A percentile compares a stretch with the other conserved stretches of the same genome.
Conservation (phyloP, 1,139 yeast genomes). For the Saccharomyces pastorianus region DNA sequence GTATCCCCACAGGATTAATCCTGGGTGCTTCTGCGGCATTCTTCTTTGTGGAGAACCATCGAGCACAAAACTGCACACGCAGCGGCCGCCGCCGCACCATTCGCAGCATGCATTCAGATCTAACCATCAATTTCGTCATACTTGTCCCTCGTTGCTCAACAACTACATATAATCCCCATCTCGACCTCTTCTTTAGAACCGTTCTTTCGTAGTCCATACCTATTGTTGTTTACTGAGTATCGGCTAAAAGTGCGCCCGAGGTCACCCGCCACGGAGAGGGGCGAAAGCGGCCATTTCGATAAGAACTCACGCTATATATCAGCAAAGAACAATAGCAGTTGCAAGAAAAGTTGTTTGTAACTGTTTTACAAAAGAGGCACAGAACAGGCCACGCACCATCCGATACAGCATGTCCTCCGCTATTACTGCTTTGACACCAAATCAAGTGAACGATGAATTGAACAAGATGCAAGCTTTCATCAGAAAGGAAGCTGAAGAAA, state of each 20-base stretch:
- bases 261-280: conserved; percentile 1
- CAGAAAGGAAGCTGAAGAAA: conserved; percentile 97
- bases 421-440: conserved; percentile 30
- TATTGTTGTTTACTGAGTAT: neutral
- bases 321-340: neutral
- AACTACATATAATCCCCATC: neutral
- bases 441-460: conserved; percentile 86
- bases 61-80: neutral
- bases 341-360: neutral
- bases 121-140: neutral
- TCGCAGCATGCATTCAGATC: neutral
- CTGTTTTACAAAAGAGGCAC: neutral
- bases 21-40: conserved; percentile 38
- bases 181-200: neutral
- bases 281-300: neutral
- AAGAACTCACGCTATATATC: neutral
- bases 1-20: conserved; percentile 63
- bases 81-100: conserved; percentile 16
- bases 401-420: conserved; percentile 3
- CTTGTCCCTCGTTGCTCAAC: neutral
- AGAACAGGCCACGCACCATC: neutral
- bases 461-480: conserved; percentile 98
- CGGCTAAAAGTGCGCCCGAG: neutral
- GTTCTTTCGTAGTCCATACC: neutral
- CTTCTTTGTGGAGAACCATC: neutral